Conservation (phyloP, 2,329 filamentous ascomycete species). For the Endothia cerciana region DNA sequence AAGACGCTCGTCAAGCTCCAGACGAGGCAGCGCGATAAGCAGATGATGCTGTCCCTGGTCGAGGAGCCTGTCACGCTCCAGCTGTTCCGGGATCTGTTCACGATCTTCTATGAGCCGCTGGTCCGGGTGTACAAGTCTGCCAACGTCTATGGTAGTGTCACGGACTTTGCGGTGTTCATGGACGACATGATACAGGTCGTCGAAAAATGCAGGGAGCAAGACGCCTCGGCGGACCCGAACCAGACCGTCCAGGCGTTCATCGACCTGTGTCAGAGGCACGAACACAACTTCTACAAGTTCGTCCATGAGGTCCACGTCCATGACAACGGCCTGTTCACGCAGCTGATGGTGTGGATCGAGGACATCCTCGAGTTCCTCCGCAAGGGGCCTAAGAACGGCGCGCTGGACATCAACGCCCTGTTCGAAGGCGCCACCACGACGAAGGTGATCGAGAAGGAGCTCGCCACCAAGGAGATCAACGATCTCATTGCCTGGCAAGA, state of each 20-base stretch:
- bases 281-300: constrained; percentile 98
- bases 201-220: constrained; percentile 69
- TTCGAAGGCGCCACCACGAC: constrained; percentile 78
- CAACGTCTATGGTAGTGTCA: constrained; percentile 96
- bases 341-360: constrained; percentile 97
- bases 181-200: constrained; percentile 86
- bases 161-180: constrained; percentile 90
- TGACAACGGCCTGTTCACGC: constrained; percentile 93
- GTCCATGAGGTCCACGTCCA: constrained; percentile 97
- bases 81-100: constrained; percentile 93
- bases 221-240: constrained; percentile 93
- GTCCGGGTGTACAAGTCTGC: constrained; percentile 98
- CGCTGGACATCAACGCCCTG: constrained; percentile 90
- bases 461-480: constrained; percentile 80
- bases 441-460: constrained; percentile 69
- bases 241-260: constrained; percentile 98
- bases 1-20: constrained; percentile 94
- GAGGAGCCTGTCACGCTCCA: constrained; percentile 98
- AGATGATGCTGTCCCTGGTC: constrained; percentile 94
- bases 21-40: constrained; percentile 89
- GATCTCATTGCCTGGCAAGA: constrained; percentile 90
- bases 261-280: constrained; percentile 90
- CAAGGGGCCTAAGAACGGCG: constrained; percentile 82
- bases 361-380: constrained; percentile 91
- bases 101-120: constrained; percentile 97